Evolutionary conservation across 2,329 filamentous ascomycete genomes (phyloP).

Genomic region (Pyricularia grisea): DNA sequence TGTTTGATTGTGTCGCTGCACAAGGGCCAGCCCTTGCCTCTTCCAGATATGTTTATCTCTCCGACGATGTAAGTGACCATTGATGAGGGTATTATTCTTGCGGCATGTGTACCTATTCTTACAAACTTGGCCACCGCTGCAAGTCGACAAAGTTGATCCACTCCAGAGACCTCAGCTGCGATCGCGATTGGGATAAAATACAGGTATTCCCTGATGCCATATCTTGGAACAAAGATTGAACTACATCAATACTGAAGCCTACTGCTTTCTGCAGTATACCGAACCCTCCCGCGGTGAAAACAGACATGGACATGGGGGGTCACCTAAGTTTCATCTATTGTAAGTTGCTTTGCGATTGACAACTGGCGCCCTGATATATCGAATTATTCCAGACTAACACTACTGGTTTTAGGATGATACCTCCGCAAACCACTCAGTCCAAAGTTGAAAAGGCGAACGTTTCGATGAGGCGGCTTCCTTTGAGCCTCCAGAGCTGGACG

Average conservation of each 20-base stretch:
- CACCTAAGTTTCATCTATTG: no score
- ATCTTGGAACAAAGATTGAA: no score
- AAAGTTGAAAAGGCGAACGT: background rate
- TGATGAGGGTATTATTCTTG: background rate
- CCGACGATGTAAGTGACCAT: background rate
- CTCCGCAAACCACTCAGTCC: background rate
- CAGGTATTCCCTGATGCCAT: no score
- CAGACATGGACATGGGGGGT: no score
- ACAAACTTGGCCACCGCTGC: background rate
- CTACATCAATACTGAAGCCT: no score
- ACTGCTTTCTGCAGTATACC: no score
- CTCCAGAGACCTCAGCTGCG: no score
- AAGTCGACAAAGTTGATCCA: background rate
- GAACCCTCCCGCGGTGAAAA: no score
- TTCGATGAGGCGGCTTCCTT: background rate
- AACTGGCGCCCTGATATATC: no score
- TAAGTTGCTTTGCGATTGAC: no score
- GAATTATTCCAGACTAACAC: no score
- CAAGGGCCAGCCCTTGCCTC: background rate
- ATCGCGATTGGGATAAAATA: no score
- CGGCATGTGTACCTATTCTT: background rate
- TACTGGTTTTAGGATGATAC: background rate
- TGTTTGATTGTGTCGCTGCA: background rate
- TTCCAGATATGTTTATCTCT: background rate
- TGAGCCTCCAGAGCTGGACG: background rate